Conservation (phyloP, 179 eudicot genomes). For the Silene coronaria region DNA sequence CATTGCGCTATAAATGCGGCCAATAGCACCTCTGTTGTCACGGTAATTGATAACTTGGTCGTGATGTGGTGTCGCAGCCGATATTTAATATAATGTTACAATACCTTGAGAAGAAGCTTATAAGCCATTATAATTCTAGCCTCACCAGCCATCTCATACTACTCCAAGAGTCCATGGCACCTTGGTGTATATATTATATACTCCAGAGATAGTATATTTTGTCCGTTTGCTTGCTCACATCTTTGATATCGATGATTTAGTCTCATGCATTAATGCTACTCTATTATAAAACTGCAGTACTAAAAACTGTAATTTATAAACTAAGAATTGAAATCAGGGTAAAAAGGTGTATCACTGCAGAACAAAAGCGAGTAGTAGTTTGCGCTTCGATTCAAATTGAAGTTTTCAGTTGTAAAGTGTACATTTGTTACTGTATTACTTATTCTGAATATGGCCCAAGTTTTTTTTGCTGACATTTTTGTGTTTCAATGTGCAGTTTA, state of each 20-base stretch:
- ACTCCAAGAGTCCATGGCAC: not conserved
- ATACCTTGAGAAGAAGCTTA: not conserved
- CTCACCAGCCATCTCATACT: not conserved
- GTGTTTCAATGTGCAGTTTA: constrained; percentile 45
- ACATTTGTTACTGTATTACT: not conserved
- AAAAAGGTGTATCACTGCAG: not conserved
- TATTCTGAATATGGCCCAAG: no score
- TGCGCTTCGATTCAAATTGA: not conserved
- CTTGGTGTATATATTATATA: not conserved
- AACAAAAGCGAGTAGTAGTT: not conserved
- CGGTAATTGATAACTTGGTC: no score
- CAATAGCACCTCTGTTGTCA: no score
- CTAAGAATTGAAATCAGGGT: not conserved
- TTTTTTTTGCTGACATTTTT: not conserved
- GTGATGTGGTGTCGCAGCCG: not conserved
- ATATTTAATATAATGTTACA: not conserved
- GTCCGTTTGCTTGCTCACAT: not conserved
- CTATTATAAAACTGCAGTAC: not conserved
- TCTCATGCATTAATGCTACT: not conserved
- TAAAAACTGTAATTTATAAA: not conserved
- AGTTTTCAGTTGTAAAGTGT: not conserved
- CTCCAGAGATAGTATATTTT: not conserved
- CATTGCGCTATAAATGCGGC: no score
- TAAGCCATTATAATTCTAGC: not conserved
- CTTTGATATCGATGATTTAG: not conserved